Evolutionary conservation across 2,329 filamentous ascomycete species (phyloP).

Genomic region (Fusarium sp.): DNA sequence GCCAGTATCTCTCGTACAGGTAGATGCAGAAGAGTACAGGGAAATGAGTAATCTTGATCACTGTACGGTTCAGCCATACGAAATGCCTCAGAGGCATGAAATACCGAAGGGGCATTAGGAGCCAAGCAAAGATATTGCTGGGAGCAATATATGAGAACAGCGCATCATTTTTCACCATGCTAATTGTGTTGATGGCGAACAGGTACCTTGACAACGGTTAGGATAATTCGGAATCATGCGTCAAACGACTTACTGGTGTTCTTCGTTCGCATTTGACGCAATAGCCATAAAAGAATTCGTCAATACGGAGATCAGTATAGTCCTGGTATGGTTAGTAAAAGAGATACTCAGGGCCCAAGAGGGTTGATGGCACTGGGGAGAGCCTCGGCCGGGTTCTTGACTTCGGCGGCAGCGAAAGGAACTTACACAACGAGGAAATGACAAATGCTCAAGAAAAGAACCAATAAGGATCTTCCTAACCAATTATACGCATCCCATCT

Average conservation of each 20-base stretch:
- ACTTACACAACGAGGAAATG: slow-evolving; percentile 89
- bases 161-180: slow-evolving; percentile 98
- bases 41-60: slow-evolving; percentile 93
- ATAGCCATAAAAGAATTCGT: slow-evolving; percentile 98
- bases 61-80: slow-evolving; percentile 86
- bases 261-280: slow-evolving; percentile 92
- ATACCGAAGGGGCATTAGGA: slow-evolving; percentile 86
- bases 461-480: slow-evolving; percentile 82
- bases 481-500: slow-evolving; percentile 82
- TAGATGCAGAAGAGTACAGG: slow-evolving; percentile 91
- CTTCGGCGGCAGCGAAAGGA: slow-evolving; percentile 74
- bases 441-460: slow-evolving; percentile 91
- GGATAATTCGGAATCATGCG: neutral
- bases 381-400: slow-evolving; percentile 77
- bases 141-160: slow-evolving; percentile 95
- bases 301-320: slow-evolving; percentile 94
- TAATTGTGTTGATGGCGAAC: slow-evolving; percentile 97
- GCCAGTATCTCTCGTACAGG: slow-evolving; percentile 84
- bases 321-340: slow-evolving; percentile 60
- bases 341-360: neutral
- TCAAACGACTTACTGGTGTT: slow-evolving; percentile 75
- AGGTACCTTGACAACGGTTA: slow-evolving; percentile 71
- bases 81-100: slow-evolving; percentile 85
- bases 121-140: slow-evolving; percentile 91
- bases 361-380: slow-evolving; percentile 84